Conservation (phyloP, 2,329 filamentous ascomycete species). For the Metarhizium album region DNA sequence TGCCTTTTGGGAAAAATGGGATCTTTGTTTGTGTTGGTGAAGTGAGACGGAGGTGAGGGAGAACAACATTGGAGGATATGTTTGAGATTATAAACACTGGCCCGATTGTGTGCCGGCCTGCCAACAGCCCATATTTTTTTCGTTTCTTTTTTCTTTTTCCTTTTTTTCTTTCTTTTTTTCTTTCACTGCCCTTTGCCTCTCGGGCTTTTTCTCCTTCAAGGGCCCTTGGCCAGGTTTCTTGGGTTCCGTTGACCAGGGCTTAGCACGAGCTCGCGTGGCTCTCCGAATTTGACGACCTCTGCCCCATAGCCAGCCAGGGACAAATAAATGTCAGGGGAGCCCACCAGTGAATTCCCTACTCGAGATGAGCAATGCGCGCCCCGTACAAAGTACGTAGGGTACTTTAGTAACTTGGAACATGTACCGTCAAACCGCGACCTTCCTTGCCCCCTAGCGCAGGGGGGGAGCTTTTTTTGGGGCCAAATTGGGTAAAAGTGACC, state of each 20-base stretch:
- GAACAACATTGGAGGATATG: constrained; percentile 8
- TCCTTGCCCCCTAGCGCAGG: neutral
- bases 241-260: constrained; percentile 5
- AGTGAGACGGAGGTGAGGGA: neutral
- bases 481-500: neutral
- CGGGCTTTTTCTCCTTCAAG: neutral
- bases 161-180: neutral
- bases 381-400: neutral
- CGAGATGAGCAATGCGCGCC: neutral
- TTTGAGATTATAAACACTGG: constrained; percentile 11
- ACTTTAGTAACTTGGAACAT: neutral
- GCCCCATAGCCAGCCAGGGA: neutral
- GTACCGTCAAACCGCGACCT: neutral
- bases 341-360: constrained; percentile 1
- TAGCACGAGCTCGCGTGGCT: constrained; percentile 12
- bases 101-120: constrained; percentile 1
- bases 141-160: constrained; percentile 1
- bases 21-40: neutral
- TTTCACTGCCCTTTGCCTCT: too few species aligned
- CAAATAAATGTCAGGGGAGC: constrained; percentile 1
- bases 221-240: neutral
- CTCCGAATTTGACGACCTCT: constrained; percentile 7
- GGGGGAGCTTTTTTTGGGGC: neutral
- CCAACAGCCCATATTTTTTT: constrained; percentile 2
- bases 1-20: neutral